These are phyloP conservation scores for Rutstroemia sp. DNA, from an alignment of 2,329 filamentous ascomycete genomes.

Conservation along the genomic window DNA sequence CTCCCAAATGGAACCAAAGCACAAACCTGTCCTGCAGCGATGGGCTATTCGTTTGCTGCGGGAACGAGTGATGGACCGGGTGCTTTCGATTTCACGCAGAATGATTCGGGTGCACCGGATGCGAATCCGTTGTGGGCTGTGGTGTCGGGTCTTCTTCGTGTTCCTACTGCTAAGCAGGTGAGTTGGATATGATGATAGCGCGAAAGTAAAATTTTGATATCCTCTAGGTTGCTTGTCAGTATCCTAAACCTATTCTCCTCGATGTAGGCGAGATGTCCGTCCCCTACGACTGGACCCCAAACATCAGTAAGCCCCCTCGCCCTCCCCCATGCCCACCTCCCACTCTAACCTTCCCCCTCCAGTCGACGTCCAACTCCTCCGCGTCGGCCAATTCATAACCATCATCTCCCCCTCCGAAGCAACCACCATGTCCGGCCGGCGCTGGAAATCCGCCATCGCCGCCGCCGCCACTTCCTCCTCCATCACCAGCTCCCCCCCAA, in stretches of 20 bases:
- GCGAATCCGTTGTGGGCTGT: slow-evolving; percentile 64
- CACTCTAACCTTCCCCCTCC: no score
- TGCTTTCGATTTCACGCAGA: slow-evolving; percentile 89
- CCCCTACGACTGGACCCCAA: slow-evolving; percentile 85
- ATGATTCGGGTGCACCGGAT: slow-evolving; percentile 62
- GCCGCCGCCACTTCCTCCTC: slow-evolving; percentile 40
- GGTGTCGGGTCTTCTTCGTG: slow-evolving; percentile 65
- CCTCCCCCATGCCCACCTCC: slow-evolving; percentile 50
- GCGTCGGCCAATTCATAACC: slow-evolving; percentile 77
- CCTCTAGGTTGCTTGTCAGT: slow-evolving; percentile 50
- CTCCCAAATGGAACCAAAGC: slow-evolving; percentile 65
- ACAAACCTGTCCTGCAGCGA: slow-evolving; percentile 73
- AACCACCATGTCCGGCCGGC: slow-evolving; percentile 83
- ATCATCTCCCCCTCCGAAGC: slow-evolving; percentile 82
- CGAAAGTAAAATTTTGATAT: no score
- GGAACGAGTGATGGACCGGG: slow-evolving; percentile 90
- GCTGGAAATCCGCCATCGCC: slow-evolving; percentile 70
- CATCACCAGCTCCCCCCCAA: slow-evolving; percentile 40
- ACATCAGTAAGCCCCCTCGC: slow-evolving; percentile 80
- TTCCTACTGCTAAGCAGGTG: slow-evolving; percentile 61
- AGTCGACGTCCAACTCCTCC: slow-evolving; percentile 78
- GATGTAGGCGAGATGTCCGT: slow-evolving; percentile 74
- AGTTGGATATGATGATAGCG: slow-evolving; percentile 18
- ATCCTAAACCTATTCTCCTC: slow-evolving; percentile 75
- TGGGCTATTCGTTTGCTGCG: slow-evolving; percentile 89